Percentiles rank a stretch among this genome's conserved stretches.
Evolutionary conservation across 2,329 filamentous ascomycete genomes (phyloP).

Genomic region (Aspergillus ochraceoroseus): DNA sequence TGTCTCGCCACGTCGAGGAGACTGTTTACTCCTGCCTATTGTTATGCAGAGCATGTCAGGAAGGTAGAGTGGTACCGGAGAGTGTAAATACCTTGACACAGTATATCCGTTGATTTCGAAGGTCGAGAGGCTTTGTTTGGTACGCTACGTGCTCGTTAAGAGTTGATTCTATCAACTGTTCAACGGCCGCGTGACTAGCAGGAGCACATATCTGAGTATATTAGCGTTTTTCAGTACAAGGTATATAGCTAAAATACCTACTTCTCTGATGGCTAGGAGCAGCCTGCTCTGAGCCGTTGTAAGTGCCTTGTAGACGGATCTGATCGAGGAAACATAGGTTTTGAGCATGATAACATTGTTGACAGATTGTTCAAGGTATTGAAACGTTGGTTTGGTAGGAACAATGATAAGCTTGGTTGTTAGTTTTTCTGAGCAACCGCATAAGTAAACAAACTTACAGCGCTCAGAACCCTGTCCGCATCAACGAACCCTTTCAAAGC

Average conservation of each 20-base stretch:
- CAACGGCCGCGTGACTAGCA: constrained; percentile 56
- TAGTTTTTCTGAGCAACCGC: constrained; percentile 10
- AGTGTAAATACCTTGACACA: constrained; percentile 63
- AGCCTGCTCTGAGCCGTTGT: constrained; percentile 59
- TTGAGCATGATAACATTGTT: constrained; percentile 86
- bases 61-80: not conserved
- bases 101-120: constrained; percentile 85
- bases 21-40: constrained; percentile 70
- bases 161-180: constrained; percentile 60
- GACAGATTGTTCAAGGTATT: constrained; percentile 71
- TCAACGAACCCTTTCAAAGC: constrained; percentile 72
- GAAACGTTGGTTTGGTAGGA: constrained; percentile 60
- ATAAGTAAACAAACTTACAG: constrained; percentile 46
- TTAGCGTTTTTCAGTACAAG: not conserved
- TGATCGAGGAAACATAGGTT: constrained; percentile 66
- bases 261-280: constrained; percentile 61
- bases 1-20: constrained; percentile 83
- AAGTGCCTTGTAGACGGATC: constrained; percentile 64
- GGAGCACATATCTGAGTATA: constrained; percentile 57
- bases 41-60: constrained; percentile 17
- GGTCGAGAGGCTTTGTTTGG: constrained; percentile 71
- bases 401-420: constrained; percentile 66
- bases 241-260: constrained; percentile 22
- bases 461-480: constrained; percentile 72
- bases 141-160: constrained; percentile 80